Percentiles rank a stretch among this genome's conserved stretches.
These are phyloP conservation scores for Alternaria metachromatica DNA, from an alignment of 2,329 filamentous ascomycete genomes.

Conservation along the genomic window DNA sequence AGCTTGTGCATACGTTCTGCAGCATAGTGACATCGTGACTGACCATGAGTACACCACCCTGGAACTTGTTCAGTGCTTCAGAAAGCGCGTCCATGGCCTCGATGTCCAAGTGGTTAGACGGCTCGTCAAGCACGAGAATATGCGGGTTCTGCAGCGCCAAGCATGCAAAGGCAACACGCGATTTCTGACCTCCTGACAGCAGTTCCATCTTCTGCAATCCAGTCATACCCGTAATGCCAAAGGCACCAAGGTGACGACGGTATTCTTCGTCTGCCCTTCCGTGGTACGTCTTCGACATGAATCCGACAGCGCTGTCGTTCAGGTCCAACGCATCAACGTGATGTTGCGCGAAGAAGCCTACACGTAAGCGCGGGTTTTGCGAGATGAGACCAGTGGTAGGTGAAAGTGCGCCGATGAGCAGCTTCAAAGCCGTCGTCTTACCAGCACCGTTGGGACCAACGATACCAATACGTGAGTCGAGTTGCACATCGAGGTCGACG, in stretches of 20 bases:
- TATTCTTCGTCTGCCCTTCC: conserved; percentile 97
- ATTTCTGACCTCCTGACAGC: conserved; percentile 96
- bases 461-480: conserved; percentile 97
- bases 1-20: conserved; percentile 89
- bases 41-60: conserved; percentile 97
- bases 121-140: conserved; percentile 96
- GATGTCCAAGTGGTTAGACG: conserved; percentile 98
- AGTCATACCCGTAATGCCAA: conserved; percentile 87
- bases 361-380: conserved; percentile 82
- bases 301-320: conserved; percentile 85
- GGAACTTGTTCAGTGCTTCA: conserved; percentile 81
- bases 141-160: conserved; percentile 92
- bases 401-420: conserved; percentile 86
- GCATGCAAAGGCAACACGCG: conserved; percentile 97
- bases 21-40: conserved; percentile 99
- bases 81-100: conserved; percentile 98
- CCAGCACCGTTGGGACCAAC: conserved; percentile 99
- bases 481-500: conserved; percentile 94
- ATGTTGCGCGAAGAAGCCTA: conserved; percentile 98
- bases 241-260: conserved; percentile 88
- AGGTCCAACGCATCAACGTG: conserved; percentile 96
- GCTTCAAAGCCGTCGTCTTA: conserved; percentile 97
- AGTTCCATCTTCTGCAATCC: conserved; percentile 95
- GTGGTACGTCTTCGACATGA: conserved; percentile 93
- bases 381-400: conserved; percentile 83